phyloP scores from a whole-genome alignment of 192 early-diverging fungal species.

The Linnemannia schmuckeri region DNA sequence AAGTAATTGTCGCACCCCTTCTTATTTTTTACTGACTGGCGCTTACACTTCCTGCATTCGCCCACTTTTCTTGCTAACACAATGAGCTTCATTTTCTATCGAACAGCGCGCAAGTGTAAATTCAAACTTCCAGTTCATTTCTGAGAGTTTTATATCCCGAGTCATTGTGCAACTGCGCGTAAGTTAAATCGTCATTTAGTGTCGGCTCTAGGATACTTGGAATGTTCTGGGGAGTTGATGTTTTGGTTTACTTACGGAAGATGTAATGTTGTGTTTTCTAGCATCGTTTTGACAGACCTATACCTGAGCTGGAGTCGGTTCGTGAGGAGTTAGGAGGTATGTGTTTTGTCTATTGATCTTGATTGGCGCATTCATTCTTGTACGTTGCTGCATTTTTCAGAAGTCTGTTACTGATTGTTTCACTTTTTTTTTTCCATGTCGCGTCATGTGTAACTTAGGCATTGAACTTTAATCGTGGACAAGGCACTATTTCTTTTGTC shows the following conservation, averaged over 20 bases:
- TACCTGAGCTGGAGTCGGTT: constrained; percentile 81
- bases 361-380: not conserved
- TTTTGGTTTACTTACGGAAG: constrained; percentile 2
- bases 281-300: constrained; percentile 82
- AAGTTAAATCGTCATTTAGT: not conserved
- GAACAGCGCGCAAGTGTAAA: constrained; percentile 45
- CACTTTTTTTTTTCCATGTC: not conserved
- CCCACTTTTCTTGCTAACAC: not conserved
- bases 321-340: constrained; percentile 66
- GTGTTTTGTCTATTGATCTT: not conserved
- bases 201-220: not conserved
- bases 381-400: not conserved
- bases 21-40: not conserved
- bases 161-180: constrained; percentile 51
- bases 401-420: not conserved
- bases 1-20: constrained; percentile 12
- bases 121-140: constrained; percentile 58
- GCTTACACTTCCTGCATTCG: not conserved
- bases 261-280: constrained; percentile 31
- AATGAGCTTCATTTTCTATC: not conserved
- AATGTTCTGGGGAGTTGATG: not conserved
- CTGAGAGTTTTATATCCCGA: constrained; percentile 55
- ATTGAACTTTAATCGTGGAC: not conserved
- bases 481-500: not conserved
- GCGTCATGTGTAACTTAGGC: not conserved